Conservation (phyloP, 306 rosid species). For the Vigna angularis region DNA sequence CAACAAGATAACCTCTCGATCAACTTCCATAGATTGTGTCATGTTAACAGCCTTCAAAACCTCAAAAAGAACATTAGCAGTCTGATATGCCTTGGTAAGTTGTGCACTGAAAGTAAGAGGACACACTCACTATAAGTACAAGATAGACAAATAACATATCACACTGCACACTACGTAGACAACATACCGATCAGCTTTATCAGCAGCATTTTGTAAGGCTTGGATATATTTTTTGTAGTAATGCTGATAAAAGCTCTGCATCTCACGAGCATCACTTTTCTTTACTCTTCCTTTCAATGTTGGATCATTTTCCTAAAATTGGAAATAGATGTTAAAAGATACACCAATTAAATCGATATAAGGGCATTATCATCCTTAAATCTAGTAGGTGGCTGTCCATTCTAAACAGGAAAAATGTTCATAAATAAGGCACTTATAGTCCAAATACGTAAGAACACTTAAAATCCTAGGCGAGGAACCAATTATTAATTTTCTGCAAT, state of each 20-base stretch:
- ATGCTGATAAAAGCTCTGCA: constrained; percentile 98
- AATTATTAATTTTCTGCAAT: not conserved
- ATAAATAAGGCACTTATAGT: not conserved
- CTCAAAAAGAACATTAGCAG: constrained; percentile 98
- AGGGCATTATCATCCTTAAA: not conserved
- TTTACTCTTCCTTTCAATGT: constrained; percentile 93
- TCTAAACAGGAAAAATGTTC: not conserved
- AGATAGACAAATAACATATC: constrained; percentile 24
- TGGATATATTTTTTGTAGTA: constrained; percentile 97
- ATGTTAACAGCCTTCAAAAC: constrained; percentile 95
- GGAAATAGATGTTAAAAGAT: constrained; percentile 25
- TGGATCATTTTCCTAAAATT: constrained; percentile 90
- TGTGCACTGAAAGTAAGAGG: constrained; percentile 70
- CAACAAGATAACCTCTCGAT: constrained; percentile 73
- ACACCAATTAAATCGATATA: constrained; percentile 17
- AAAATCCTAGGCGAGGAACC: not conserved
- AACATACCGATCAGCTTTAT: constrained; percentile 94
- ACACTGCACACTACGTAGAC: constrained; percentile 20
- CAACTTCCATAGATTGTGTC: constrained; percentile 98
- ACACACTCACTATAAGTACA: constrained; percentile 31
- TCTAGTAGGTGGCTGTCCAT: constrained; percentile 8
- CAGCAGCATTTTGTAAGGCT: constrained; percentile 92
- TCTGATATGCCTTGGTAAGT: constrained; percentile 97
- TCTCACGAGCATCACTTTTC: constrained; percentile 99
- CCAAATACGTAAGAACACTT: not conserved